Percentiles rank a stretch among this genome's conserved stretches.
Conservation (phyloP, 768 basidiomycete species). For the Amanita pseudoporphyria region DNA sequence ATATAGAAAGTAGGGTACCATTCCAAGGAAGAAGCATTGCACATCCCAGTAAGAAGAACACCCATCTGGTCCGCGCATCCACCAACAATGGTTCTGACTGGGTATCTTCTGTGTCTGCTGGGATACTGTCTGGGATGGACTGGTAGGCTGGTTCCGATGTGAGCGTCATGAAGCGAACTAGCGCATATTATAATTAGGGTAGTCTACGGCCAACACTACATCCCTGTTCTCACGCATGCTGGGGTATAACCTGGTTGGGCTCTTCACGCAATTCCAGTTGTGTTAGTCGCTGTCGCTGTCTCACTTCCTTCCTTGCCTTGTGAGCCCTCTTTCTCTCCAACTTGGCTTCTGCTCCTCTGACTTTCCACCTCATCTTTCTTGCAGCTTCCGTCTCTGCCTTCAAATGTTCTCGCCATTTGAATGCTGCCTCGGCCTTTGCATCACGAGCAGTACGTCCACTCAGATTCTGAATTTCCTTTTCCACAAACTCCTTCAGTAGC, state of each 20-base stretch:
- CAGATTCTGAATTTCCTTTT: slow-evolving; percentile 43
- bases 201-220: neutral
- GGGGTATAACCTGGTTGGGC: slow-evolving; percentile 52
- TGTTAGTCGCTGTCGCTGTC: slow-evolving; percentile 45
- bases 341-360: slow-evolving; percentile 36
- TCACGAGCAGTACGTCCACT: slow-evolving; percentile 52
- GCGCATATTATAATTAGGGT: neutral
- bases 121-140: slow-evolving; percentile 16
- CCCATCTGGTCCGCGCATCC: slow-evolving; percentile 39
- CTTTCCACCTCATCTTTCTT: slow-evolving; percentile 50
- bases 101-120: neutral
- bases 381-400: slow-evolving; percentile 48
- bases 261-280: slow-evolving; percentile 43
- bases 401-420: slow-evolving; percentile 58
- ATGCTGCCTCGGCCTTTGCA: slow-evolving; percentile 65
- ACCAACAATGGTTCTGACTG: slow-evolving; percentile 10
- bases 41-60: slow-evolving; percentile 67
- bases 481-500: slow-evolving; percentile 43
- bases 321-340: slow-evolving; percentile 47
- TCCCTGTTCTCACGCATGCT: neutral
- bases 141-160: slow-evolving; percentile 30
- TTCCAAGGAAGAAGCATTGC: slow-evolving; percentile 86
- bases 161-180: slow-evolving; percentile 17
- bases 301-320: slow-evolving; percentile 40
- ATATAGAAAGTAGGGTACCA: slow-evolving; percentile 36